Evolutionary conservation across 352 stramenopile genomes (phyloP).

Genomic region (Phytopythium oedochilum): DNA sequence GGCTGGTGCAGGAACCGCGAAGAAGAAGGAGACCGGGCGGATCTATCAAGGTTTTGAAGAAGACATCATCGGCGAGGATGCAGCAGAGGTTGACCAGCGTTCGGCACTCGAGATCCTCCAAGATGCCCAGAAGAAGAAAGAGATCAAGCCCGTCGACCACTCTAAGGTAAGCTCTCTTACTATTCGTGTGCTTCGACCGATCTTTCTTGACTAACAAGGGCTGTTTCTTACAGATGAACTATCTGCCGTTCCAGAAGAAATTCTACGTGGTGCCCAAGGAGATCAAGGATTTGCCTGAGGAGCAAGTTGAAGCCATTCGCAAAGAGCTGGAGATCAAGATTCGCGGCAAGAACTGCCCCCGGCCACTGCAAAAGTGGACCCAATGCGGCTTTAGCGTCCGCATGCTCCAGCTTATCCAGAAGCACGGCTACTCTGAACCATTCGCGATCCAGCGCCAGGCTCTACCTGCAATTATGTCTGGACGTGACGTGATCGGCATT

Average conservation of each 20-base stretch:
- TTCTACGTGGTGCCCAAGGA: conserved; percentile 97
- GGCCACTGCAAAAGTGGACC: conserved; percentile 94
- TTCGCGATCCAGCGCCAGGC: conserved; percentile 98
- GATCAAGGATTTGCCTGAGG: conserved; percentile 87
- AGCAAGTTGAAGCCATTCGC: conserved; percentile 76
- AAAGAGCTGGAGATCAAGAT: conserved; percentile 95
- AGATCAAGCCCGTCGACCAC: conserved; percentile 97
- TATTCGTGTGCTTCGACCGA: background rate
- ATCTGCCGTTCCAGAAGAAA: conserved; percentile 98
- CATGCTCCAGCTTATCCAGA: conserved; percentile 93
- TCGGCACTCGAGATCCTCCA: conserved; percentile 90
- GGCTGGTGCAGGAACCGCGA: conserved; percentile 14
- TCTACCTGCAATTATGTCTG: conserved; percentile 98
- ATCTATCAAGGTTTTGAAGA: conserved; percentile 86
- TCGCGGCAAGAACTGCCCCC: conserved; percentile 95
- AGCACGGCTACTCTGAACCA: conserved; percentile 91
- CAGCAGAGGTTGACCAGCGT: conserved; percentile 60
- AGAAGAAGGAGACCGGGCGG: conserved; percentile 64
- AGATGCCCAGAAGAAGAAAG: conserved; percentile 90
- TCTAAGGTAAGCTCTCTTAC: conserved; percentile 26
- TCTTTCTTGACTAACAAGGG: background rate
- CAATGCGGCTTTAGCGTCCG: conserved; percentile 97
- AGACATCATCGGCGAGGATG: conserved; percentile 82
- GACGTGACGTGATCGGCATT: conserved; percentile 98
- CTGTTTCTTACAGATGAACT: conserved; percentile 77